A percentile compares a stretch with the other conserved stretches of the same genome.
Conservation (phyloP, 1,139 yeast species). For the Entelexis sorbosivorans region DNA sequence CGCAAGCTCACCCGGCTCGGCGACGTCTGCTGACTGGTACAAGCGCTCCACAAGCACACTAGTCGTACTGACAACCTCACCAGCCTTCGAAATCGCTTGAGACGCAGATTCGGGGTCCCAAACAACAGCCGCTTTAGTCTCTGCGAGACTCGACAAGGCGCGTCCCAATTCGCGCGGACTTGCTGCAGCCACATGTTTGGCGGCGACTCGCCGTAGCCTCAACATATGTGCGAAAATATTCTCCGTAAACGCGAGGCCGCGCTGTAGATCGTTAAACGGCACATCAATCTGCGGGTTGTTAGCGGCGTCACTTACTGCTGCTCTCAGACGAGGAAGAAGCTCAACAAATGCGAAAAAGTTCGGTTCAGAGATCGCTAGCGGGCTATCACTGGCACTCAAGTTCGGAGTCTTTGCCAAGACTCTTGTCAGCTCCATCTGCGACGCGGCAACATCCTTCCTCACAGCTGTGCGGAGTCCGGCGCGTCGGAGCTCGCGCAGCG, state of each 20-base stretch:
- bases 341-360: slow-evolving; percentile 66
- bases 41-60: neutral
- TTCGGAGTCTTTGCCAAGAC: slow-evolving; percentile 42
- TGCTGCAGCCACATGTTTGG: neutral
- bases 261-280: slow-evolving; percentile 61
- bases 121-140: neutral
- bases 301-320: slow-evolving; percentile 44
- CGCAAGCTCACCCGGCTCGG: neutral
- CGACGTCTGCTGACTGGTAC: neutral
- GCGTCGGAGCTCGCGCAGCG: slow-evolving; percentile 58
- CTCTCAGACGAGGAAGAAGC: slow-evolving; percentile 65
- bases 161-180: neutral
- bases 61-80: neutral
- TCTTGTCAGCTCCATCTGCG: slow-evolving; percentile 52
- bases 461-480: slow-evolving; percentile 64
- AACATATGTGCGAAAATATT: slow-evolving; percentile 48
- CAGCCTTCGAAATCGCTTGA: neutral
- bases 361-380: slow-evolving; percentile 32
- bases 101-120: neutral
- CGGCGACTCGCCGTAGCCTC: slow-evolving; percentile 24
- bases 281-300: slow-evolving; percentile 42
- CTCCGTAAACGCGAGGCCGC: slow-evolving; percentile 72
- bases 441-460: slow-evolving; percentile 50
- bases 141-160: neutral
- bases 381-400: neutral